Evolutionary conservation across 345 rosid species (phyloP).

Genomic region (Microcos paniculata): DNA sequence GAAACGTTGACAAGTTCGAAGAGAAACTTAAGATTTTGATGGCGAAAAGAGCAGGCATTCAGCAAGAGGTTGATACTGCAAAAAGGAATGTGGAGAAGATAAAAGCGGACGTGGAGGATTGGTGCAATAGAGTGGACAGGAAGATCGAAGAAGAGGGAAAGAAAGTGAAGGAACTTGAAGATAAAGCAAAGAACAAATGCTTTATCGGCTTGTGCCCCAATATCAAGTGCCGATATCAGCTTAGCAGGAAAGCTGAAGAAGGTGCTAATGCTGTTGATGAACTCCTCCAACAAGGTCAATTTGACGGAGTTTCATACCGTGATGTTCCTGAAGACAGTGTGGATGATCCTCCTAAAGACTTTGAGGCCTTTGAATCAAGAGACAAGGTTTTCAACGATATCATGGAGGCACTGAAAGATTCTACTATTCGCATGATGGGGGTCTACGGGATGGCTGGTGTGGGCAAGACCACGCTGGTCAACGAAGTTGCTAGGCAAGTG

Average conservation of each 20-base stretch:
- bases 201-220: not conserved
- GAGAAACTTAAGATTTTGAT: not conserved
- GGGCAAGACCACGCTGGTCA: constrained; percentile 23
- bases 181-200: not conserved
- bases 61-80: not conserved
- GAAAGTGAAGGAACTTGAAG: not conserved
- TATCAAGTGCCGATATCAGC: not conserved
- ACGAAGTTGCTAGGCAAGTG: not conserved
- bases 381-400: not conserved
- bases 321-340: not conserved
- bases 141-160: not conserved
- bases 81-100: not conserved
- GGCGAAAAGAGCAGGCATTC: not conserved
- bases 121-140: not conserved
- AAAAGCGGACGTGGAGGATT: not conserved
- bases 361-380: too few species aligned
- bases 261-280: not conserved
- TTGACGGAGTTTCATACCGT: not conserved
- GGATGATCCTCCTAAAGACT: not conserved
- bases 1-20: not conserved
- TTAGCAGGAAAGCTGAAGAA: constrained; percentile 5
- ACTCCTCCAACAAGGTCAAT: not conserved
- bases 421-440: constrained; percentile 10
- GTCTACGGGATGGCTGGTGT: constrained; percentile 25
- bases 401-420: not conserved